A percentile compares a stretch with the other conserved stretches of the same genome.
Conservation (phyloP, 2,329 filamentous ascomycete species). For the Paracoccidioides brasiliensis region DNA sequence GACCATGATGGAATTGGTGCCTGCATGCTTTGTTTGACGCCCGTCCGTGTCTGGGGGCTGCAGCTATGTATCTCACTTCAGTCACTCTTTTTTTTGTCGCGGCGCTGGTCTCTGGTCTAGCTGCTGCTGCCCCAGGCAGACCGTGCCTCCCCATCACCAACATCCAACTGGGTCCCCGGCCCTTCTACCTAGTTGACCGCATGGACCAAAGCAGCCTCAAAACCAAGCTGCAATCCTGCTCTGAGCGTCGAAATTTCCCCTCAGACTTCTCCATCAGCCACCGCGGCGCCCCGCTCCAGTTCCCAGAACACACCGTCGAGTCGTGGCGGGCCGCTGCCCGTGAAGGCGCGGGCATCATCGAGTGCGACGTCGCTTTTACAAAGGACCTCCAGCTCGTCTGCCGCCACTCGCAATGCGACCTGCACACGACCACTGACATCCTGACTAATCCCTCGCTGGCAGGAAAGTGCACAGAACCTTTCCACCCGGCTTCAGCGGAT, state of each 20-base stretch:
- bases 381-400: constrained; percentile 53
- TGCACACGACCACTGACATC: constrained; percentile 58
- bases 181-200: constrained; percentile 50
- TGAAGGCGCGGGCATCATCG: constrained; percentile 54
- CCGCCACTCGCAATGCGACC: constrained; percentile 53
- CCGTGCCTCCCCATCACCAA: constrained; percentile 9
- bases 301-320: constrained; percentile 51
- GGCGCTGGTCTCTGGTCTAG: neutral
- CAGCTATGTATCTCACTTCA: neutral
- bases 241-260: constrained; percentile 40
- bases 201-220: constrained; percentile 51
- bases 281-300: constrained; percentile 48
- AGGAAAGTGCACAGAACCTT: constrained; percentile 50
- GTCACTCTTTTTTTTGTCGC: neutral
- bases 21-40: neutral
- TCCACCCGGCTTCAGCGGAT: constrained; percentile 39
- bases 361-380: constrained; percentile 57
- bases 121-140: neutral
- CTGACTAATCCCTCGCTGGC: constrained; percentile 48
- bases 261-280: constrained; percentile 49
- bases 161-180: constrained; percentile 50
- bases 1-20: neutral
- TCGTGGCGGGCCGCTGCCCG: constrained; percentile 49
- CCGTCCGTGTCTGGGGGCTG: neutral
- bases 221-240: constrained; percentile 45